Evolutionary conservation across 129 eudicot genomes (phyloP).

Genomic region (Apium graveolens): DNA sequence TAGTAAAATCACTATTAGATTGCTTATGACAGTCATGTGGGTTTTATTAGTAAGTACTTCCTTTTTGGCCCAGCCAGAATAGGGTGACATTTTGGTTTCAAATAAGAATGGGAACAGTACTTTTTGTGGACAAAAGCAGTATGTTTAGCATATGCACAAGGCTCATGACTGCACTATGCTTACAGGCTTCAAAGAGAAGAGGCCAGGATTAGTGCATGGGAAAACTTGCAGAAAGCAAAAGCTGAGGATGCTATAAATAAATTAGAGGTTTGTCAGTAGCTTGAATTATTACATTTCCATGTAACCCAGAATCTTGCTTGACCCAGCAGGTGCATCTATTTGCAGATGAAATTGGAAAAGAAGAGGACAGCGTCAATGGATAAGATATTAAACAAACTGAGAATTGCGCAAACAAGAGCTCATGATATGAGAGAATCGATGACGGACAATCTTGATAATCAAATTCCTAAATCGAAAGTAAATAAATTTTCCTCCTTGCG

Average conservation of each 20-base stretch:
- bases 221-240: slow-evolving; percentile 89
- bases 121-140: neutral
- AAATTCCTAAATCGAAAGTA: slow-evolving; percentile 22
- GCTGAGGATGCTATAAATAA: slow-evolving; percentile 81
- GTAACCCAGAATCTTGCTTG: neutral
- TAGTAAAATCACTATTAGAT: neutral
- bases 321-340: neutral
- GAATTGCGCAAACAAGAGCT: slow-evolving; percentile 62
- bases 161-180: neutral
- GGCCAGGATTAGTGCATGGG: slow-evolving; percentile 90
- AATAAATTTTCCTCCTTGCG: slow-evolving; percentile 26
- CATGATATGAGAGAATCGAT: slow-evolving; percentile 54
- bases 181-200: slow-evolving; percentile 79
- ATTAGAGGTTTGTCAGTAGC: slow-evolving; percentile 58
- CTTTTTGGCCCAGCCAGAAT: neutral
- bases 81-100: neutral
- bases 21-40: neutral
- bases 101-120: neutral
- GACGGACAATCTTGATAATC: slow-evolving; percentile 17
- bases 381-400: slow-evolving; percentile 66
- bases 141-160: slow-evolving; percentile 2
- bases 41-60: neutral
- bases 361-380: slow-evolving; percentile 74
- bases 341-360: slow-evolving; percentile 85
- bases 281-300: neutral